Evolutionary conservation across 2,329 filamentous ascomycete genomes (phyloP).

Genomic region (Harringtonia lauricola): DNA sequence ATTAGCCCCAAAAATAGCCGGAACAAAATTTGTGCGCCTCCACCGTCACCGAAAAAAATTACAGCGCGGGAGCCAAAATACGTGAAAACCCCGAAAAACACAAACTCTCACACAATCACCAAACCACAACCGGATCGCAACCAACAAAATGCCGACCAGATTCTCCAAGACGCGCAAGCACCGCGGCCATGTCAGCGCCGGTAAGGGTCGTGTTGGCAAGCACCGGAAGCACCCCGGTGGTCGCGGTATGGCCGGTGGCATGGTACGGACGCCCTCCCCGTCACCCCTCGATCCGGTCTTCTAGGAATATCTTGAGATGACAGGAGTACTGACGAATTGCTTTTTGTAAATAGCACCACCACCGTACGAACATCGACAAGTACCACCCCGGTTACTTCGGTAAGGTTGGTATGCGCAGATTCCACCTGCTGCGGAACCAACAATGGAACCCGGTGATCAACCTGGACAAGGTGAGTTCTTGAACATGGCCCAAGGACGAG

Average conservation of each 20-base stretch:
- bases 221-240: slow-evolving; percentile 85
- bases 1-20: not conserved
- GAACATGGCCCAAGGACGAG: not conserved
- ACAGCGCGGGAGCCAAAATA: not conserved
- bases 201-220: slow-evolving; percentile 97
- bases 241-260: slow-evolving; percentile 88
- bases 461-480: slow-evolving; percentile 71
- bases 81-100: not conserved
- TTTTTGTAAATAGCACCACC: slow-evolving; percentile 58
- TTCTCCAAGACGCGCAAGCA: slow-evolving; percentile 69
- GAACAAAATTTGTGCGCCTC: not conserved
- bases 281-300: not conserved
- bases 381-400: slow-evolving; percentile 99
- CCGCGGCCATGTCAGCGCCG: slow-evolving; percentile 96
- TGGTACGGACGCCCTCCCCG: slow-evolving; percentile 21
- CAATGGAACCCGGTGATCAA: slow-evolving; percentile 99
- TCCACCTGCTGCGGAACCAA: slow-evolving; percentile 92
- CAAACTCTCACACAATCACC: slow-evolving; percentile 1
- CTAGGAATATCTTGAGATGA: not conserved
- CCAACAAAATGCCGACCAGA: slow-evolving; percentile 48
- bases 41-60: slow-evolving; percentile 3
- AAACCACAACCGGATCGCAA: slow-evolving; percentile 6
- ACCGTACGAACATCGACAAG: slow-evolving; percentile 75
- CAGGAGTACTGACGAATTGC: not conserved
- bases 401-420: slow-evolving; percentile 92